phyloP scores from a whole-genome alignment of 306 rosid species.

The Casuarina equisetifolia region DNA sequence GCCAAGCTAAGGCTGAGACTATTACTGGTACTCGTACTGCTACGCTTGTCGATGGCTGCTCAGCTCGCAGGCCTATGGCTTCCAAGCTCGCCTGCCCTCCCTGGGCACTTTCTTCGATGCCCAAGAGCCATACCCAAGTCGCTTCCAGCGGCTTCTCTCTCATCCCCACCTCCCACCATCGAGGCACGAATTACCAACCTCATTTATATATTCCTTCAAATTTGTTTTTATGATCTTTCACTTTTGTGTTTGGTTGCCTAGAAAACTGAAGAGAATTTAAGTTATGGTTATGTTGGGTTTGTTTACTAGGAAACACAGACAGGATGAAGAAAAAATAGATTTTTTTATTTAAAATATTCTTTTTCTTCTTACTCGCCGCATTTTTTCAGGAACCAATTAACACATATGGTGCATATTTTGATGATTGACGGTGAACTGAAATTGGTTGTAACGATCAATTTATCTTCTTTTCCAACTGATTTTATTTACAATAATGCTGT shows the following conservation, averaged over 20 bases:
- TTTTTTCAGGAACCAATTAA: background rate
- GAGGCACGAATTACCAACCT: slow-evolving; percentile 40
- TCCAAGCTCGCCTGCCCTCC: slow-evolving; percentile 33
- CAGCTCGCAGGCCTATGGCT: slow-evolving; percentile 51
- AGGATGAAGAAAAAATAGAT: background rate
- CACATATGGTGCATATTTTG: background rate
- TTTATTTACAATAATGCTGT: too few relatives aligned
- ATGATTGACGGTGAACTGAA: background rate
- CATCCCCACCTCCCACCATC: slow-evolving; percentile 57
- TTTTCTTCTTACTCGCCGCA: background rate
- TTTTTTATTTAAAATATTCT: background rate
- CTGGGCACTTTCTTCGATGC: slow-evolving; percentile 14
- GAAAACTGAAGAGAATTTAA: background rate
- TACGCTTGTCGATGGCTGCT: slow-evolving; percentile 37
- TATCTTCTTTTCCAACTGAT: too few relatives aligned
- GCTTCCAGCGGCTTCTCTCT: slow-evolving; percentile 37
- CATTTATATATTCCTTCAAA: background rate
- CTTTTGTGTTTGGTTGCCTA: background rate
- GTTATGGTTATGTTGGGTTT: background rate
- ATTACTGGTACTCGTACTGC: background rate
- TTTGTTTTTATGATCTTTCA: background rate
- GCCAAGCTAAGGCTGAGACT: background rate
- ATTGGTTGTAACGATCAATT: background rate
- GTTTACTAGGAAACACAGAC: background rate
- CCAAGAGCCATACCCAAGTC: slow-evolving; percentile 27